These are phyloP conservation scores for Kluyveromyces wickerhamii DNA, from an alignment of 805 yeast species.

Conservation along the genomic window DNA sequence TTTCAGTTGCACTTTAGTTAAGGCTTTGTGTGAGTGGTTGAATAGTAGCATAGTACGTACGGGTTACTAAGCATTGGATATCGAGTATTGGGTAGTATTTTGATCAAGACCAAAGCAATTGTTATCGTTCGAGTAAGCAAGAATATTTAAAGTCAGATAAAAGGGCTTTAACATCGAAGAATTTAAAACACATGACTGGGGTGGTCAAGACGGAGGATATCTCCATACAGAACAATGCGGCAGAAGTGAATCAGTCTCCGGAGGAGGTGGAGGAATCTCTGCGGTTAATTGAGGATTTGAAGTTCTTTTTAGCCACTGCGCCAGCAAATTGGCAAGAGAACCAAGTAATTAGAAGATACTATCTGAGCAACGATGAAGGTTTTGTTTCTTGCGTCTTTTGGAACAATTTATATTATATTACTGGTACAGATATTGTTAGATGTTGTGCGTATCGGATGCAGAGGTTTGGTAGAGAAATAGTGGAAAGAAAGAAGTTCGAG, in stretches of 20 bases:
- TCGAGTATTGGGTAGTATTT: too few relatives aligned
- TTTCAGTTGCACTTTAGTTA: too few relatives aligned
- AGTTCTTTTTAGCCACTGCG: constrained; percentile 84
- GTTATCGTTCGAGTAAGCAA: too few relatives aligned
- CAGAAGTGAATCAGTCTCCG: constrained; percentile 6
- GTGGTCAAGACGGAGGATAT: constrained; percentile 8
- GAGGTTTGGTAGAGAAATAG: constrained; percentile 78
- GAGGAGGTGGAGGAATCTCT: constrained; percentile 43
- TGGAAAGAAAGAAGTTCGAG: constrained; percentile 89
- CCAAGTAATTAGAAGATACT: constrained; percentile 80
- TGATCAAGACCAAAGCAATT: too few relatives aligned
- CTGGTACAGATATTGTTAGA: constrained; percentile 94
- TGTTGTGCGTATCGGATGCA: constrained; percentile 83
- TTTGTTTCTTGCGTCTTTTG: constrained; percentile 89
- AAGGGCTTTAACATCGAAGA: too few relatives aligned
- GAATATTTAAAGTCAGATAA: too few relatives aligned
- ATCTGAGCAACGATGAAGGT: constrained; percentile 80
- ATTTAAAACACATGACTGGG: too few relatives aligned
- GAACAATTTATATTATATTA: constrained; percentile 82
- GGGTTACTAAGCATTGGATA: too few relatives aligned
- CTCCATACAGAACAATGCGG: constrained; percentile 2
- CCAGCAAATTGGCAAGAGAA: constrained; percentile 91
- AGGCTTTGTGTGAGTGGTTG: too few relatives aligned
- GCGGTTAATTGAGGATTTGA: constrained; percentile 63
- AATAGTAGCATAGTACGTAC: too few relatives aligned